A percentile compares a stretch with the other conserved stretches of the same genome.
Conservation (phyloP, 1,139 yeast genomes). For the Cylindricascospora bacillispora region DNA sequence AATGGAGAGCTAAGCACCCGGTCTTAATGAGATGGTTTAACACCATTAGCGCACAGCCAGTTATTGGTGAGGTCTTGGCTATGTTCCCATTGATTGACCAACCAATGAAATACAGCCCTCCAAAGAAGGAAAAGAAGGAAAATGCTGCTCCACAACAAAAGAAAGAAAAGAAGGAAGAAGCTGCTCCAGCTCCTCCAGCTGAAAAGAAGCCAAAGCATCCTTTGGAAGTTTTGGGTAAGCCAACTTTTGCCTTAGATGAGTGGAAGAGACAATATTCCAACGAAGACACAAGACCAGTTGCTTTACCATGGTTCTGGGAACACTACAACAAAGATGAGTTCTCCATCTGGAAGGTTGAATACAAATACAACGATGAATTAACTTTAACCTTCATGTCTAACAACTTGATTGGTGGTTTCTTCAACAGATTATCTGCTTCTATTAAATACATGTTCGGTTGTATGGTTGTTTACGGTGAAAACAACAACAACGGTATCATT, state of each 20-base stretch:
- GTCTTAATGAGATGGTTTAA: slow-evolving; percentile 66
- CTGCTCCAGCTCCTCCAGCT: slow-evolving; percentile 7
- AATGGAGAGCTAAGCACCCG: slow-evolving; percentile 60
- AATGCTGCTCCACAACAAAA: slow-evolving; percentile 24
- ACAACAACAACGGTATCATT: slow-evolving; percentile 94
- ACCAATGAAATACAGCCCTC: slow-evolving; percentile 46
- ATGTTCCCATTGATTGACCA: slow-evolving; percentile 46
- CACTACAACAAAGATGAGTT: slow-evolving; percentile 86
- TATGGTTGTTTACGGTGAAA: slow-evolving; percentile 93
- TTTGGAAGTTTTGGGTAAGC: slow-evolving; percentile 64
- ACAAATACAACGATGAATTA: slow-evolving; percentile 96
- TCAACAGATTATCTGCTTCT: slow-evolving; percentile 87
- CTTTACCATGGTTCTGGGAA: slow-evolving; percentile 98
- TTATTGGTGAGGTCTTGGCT: slow-evolving; percentile 33
- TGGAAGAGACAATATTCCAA: slow-evolving; percentile 97
- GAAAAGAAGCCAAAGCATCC: slow-evolving; percentile 76
- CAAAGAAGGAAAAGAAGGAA: slow-evolving; percentile 69
- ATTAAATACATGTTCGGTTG: slow-evolving; percentile 90
- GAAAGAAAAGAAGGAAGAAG: slow-evolving; percentile 28
- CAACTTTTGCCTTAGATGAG: slow-evolving; percentile 66
- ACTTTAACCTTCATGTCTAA: slow-evolving; percentile 96
- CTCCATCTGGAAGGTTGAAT: slow-evolving; percentile 92
- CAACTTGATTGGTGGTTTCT: slow-evolving; percentile 97
- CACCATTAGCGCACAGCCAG: slow-evolving; percentile 49
- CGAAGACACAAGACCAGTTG: slow-evolving; percentile 90